A percentile compares a stretch with the other conserved stretches of the same genome.
Evolutionary conservation across 73 alveolate genomes (phyloP).

Genomic region (Symbiodinium pilosum): DNA sequence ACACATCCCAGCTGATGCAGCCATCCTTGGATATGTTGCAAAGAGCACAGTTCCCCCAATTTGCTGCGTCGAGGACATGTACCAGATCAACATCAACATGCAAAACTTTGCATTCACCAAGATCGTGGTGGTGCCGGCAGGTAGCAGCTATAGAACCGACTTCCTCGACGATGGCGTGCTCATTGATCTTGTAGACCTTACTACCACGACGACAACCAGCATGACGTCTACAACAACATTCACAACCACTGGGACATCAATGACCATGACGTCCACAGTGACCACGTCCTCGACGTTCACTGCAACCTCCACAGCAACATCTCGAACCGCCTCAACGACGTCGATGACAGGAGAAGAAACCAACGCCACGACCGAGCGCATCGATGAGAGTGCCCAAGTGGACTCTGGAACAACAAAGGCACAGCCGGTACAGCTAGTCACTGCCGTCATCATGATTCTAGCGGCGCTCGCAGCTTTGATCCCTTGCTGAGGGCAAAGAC

Average conservation of each 20-base stretch:
- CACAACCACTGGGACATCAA: neutral
- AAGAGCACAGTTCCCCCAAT: neutral
- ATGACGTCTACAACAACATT: neutral
- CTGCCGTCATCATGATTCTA: too few relatives aligned
- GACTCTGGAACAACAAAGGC: too few relatives aligned
- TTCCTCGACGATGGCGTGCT: conserved; percentile 28
- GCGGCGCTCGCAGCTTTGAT: too few relatives aligned
- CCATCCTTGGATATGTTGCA: neutral
- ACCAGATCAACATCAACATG: neutral
- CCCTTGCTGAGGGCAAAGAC: too few relatives aligned
- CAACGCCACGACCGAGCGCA: too few relatives aligned
- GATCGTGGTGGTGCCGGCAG: conserved; percentile 29
- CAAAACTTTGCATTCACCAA: conserved; percentile 9
- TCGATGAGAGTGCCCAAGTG: too few relatives aligned
- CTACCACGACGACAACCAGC: conserved; percentile 28
- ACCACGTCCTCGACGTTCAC: neutral
- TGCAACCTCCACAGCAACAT: too few relatives aligned
- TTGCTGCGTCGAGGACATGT: neutral
- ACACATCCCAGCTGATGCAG: neutral
- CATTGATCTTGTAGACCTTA: conserved; percentile 24
- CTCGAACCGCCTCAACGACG: too few relatives aligned
- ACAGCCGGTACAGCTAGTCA: too few relatives aligned
- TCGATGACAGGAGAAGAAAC: too few relatives aligned
- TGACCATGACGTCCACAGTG: neutral
- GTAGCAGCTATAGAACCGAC: neutral